Evolutionary conservation across 2,329 filamentous ascomycete species (phyloP), one percentile per base, ranked within the genome.

Genomic region (Calonectria pteridis): DNA sequence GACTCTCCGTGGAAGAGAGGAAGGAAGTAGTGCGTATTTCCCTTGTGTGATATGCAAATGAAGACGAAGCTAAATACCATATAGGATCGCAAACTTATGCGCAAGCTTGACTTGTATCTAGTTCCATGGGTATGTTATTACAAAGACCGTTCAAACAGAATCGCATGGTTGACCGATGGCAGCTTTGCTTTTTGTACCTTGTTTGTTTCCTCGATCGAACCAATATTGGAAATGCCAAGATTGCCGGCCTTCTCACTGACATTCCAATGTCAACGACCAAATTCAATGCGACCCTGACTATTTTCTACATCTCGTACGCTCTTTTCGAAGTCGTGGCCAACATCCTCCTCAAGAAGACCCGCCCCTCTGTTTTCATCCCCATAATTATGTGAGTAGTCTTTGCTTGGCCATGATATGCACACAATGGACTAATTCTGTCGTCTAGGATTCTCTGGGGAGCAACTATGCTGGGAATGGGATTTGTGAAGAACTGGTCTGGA

Each of bases 231-330:
- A 89, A 89, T 84, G 95, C 91, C 46, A 92, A 91, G 76, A 89
- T 93, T 73, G 89, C 89, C 29, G 85, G 87, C 64, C 83, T 91
- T 14, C 76, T 84, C 33, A 77, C 87, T 14, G 91, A 94, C 71
- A 85, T 97, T 20, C 77, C 89, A 37, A 90, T 96, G 87, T 88
- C 88, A 0, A 88, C 89, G 3, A 84, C 87, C 7, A 87, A 94
- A 80, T 98, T 95, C 85, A 96, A 96, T 82, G 88, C 90, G 28
- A 90, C 92, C 0, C 87, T 98, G 10, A 94, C 94, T 40, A 93
- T 97, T 78, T 98, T 98, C 86, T 98, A 97, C 85, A 88, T 97
- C 64, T 95, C 94, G 0, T 98, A 98, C 82, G 89, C 94, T 2
- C 84, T 95, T 40, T 95, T 95, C 75, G 95, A 97, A 82, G 91